These are phyloP conservation scores for Emmonsiellopsis sp. DNA, from an alignment of 2,329 filamentous ascomycete genomes.

Conservation along the genomic window DNA sequence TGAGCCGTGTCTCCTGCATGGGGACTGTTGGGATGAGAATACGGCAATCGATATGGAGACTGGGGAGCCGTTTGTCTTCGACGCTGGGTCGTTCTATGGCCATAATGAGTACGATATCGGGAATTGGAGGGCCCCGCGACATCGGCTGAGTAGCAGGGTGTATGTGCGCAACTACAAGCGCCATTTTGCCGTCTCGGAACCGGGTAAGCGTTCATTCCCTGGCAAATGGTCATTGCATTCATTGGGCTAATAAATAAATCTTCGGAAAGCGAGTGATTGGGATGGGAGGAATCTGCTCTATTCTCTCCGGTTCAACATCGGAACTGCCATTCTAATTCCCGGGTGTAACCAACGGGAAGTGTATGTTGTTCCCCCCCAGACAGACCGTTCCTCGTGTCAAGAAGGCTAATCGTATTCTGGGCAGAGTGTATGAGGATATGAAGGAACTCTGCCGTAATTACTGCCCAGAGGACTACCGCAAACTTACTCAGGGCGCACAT, in stretches of 20 bases:
- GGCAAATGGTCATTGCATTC: not conserved
- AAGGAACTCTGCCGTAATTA: not conserved
- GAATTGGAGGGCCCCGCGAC: slow-evolving; percentile 14
- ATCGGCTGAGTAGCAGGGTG: not conserved
- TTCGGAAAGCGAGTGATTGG: slow-evolving; percentile 15
- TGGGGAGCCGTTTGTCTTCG: slow-evolving; percentile 23
- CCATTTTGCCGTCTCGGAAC: slow-evolving; percentile 3
- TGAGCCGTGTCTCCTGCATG: slow-evolving; percentile 25
- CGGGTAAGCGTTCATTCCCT: slow-evolving; percentile 1
- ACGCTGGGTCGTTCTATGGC: slow-evolving; percentile 24
- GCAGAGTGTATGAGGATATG: slow-evolving; percentile 1
- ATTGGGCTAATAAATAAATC: not conserved
- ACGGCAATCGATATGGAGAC: slow-evolving; percentile 20
- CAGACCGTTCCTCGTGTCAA: not conserved
- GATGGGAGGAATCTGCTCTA: slow-evolving; percentile 20
- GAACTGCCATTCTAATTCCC: slow-evolving; percentile 6
- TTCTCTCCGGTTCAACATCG: slow-evolving; percentile 7
- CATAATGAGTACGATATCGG: slow-evolving; percentile 22
- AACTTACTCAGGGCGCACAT: not conserved
- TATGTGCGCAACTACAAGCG: slow-evolving; percentile 5
- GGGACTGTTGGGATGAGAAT: slow-evolving; percentile 29
- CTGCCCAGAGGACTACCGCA: not conserved
- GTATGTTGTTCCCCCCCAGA: not conserved
- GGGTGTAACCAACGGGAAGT: slow-evolving; percentile 5
- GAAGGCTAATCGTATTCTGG: not conserved